A percentile compares a stretch with the other conserved stretches of the same genome.
These are phyloP conservation scores for Entomortierella chlamydospora DNA, from an alignment of 192 early-diverging fungal species.

Conservation along the genomic window DNA sequence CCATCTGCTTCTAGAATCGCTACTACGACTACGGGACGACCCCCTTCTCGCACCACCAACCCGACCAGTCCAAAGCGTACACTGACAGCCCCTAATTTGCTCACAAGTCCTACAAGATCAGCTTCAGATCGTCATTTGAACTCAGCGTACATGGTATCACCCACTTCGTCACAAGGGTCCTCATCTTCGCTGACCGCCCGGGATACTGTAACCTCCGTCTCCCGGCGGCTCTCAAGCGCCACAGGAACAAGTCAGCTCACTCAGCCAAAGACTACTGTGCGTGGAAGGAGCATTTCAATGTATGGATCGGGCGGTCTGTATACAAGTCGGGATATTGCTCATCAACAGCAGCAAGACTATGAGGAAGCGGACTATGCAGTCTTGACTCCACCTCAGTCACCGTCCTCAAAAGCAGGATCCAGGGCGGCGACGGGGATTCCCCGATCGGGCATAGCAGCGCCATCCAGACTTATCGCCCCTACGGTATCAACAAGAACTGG, in stretches of 20 bases:
- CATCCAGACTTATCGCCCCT: constrained; percentile 25
- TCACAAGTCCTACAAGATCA: constrained; percentile 24
- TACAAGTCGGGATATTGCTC: background rate
- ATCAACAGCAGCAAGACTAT: constrained; percentile 1
- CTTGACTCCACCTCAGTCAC: constrained; percentile 44
- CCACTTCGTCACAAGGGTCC: constrained; percentile 16
- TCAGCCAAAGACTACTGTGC: background rate
- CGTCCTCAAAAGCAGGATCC: constrained; percentile 18
- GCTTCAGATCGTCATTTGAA: too few relatives aligned
- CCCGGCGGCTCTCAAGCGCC: constrained; percentile 22
- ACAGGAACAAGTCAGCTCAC: constrained; percentile 17
- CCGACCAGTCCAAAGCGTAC: constrained; percentile 15
- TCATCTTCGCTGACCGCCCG: background rate
- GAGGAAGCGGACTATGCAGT: constrained; percentile 21
- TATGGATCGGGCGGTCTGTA: constrained; percentile 18
- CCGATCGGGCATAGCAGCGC: constrained; percentile 12
- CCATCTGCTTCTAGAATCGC: constrained; percentile 8
- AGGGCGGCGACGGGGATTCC: background rate
- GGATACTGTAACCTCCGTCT: constrained; percentile 17
- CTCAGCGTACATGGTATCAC: constrained; percentile 23
- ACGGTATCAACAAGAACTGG: constrained; percentile 12
- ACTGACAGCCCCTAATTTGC: background rate
- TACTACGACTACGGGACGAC: constrained; percentile 1
- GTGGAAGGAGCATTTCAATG: constrained; percentile 31
- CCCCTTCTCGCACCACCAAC: background rate